These are phyloP conservation scores for Sequoiadendron giganteum DNA, from an alignment of 75 land plant genomes.

Conservation along the genomic window DNA sequence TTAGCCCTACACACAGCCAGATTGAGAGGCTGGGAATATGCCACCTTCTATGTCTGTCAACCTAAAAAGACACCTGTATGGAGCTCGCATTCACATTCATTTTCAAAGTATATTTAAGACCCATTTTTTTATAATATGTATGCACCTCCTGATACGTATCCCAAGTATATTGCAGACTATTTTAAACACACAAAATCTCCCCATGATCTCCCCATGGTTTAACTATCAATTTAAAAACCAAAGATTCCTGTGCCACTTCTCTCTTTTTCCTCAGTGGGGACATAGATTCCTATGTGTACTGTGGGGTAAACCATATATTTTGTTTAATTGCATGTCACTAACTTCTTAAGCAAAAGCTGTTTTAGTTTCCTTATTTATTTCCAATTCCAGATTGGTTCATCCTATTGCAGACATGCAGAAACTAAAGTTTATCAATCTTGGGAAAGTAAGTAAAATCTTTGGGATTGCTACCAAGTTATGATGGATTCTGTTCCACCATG, in stretches of 20 bases:
- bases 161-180: background rate
- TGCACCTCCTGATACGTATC: slow-evolving; percentile 2
- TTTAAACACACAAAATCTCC: background rate
- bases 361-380: background rate
- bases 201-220: slow-evolving; percentile 4
- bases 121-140: background rate
- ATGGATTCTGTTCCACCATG: background rate
- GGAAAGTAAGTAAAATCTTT: background rate
- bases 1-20: slow-evolving; percentile 11
- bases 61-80: slow-evolving; percentile 2
- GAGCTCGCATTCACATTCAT: background rate
- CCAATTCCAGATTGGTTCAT: background rate
- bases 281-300: background rate
- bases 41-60: background rate
- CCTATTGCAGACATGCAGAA: background rate
- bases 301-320: background rate
- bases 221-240: background rate
- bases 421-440: background rate
- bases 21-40: slow-evolving; percentile 12
- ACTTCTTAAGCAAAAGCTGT: background rate
- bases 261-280: background rate
- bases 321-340: background rate
- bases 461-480: background rate
- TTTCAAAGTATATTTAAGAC: background rate
- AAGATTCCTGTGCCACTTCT: slow-evolving; percentile 2